Percentiles rank a stretch among this genome's conserved stretches.
phyloP scores from a whole-genome alignment of 495 filamentous ascomycete genomes.

The Trichoderma gamsii region DNA sequence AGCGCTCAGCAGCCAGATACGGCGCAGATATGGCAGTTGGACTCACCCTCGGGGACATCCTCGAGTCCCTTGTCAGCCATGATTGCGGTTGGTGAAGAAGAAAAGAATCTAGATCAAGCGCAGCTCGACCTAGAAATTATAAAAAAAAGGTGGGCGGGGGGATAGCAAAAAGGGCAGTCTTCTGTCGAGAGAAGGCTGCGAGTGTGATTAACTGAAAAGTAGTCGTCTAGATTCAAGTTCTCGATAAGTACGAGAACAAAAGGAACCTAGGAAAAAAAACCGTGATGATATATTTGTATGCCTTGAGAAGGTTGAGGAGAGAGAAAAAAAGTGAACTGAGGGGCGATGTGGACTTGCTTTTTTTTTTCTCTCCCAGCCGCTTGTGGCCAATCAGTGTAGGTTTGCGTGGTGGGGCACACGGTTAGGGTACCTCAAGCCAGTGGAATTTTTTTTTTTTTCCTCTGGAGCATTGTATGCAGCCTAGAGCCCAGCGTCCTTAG shows the following conservation, averaged over 20 bases:
- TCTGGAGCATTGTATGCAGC: not conserved
- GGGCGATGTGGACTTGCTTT: slow-evolving; percentile 19
- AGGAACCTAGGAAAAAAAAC: slow-evolving; percentile 12
- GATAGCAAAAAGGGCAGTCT: slow-evolving; percentile 36
- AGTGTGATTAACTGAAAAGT: slow-evolving; percentile 30
- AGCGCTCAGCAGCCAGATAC: not conserved
- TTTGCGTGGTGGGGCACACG: not conserved
- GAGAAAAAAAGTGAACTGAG: slow-evolving; percentile 33
- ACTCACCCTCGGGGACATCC: slow-evolving; percentile 84
- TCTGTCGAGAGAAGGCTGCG: slow-evolving; percentile 32
- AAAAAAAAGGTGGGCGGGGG: slow-evolving; percentile 38
- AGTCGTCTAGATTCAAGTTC: slow-evolving; percentile 36
- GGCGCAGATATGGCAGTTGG: not conserved
- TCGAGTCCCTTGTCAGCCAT: slow-evolving; percentile 99
- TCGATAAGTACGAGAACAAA: slow-evolving; percentile 13
- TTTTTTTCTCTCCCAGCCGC: slow-evolving; percentile 9
- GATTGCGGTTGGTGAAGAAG: slow-evolving; percentile 59
- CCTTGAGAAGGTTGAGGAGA: slow-evolving; percentile 18
- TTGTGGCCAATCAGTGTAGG: slow-evolving; percentile 3
- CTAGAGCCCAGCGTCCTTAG: not conserved
- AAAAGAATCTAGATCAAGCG: slow-evolving; percentile 62
- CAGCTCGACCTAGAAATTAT: slow-evolving; percentile 51
- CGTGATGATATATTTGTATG: slow-evolving; percentile 12
- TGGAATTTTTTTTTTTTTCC: slow-evolving; percentile 11
- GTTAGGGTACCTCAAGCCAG: slow-evolving; percentile 9